A percentile compares a stretch with the other conserved stretches of the same genome.
These are phyloP conservation scores for Neohortaea acidophila DNA, from an alignment of 495 filamentous ascomycete genomes.

Conservation along the genomic window DNA sequence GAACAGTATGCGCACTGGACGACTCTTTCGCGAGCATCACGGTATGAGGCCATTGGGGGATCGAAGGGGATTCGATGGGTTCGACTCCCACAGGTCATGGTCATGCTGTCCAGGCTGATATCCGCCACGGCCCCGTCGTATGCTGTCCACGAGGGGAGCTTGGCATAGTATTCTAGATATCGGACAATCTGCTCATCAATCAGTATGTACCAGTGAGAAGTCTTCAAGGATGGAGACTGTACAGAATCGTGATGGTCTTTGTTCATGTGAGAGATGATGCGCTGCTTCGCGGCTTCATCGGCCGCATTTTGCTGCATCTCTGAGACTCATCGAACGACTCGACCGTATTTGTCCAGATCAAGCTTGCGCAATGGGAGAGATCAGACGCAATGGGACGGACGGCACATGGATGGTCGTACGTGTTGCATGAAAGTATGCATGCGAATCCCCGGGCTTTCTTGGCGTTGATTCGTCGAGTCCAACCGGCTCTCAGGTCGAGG, in stretches of 20 bases:
- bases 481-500: too few relatives aligned
- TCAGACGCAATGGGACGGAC: too few relatives aligned
- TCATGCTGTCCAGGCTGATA: conserved; percentile 42
- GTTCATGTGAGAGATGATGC: conserved; percentile 72
- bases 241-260: conserved; percentile 50
- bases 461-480: too few relatives aligned
- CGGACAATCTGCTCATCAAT: conserved; percentile 32
- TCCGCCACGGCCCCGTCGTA: conserved; percentile 42
- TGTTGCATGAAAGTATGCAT: too few relatives aligned
- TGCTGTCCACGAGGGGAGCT: conserved; percentile 31
- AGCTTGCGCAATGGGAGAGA: too few relatives aligned
- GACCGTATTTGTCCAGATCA: too few relatives aligned
- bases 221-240: conserved; percentile 4
- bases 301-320: conserved; percentile 13
- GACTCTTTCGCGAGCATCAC: conserved; percentile 46
- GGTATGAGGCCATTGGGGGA: conserved; percentile 44
- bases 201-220: background rate
- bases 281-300: conserved; percentile 37
- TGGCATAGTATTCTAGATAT: conserved; percentile 48
- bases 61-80: conserved; percentile 42
- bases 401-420: too few relatives aligned
- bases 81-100: conserved; percentile 33
- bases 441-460: too few relatives aligned
- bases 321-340: too few relatives aligned
- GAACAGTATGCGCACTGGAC: too few relatives aligned